A percentile compares a stretch with the other conserved stretches of the same genome.
Conservation (phyloP, 1,284 basidiomycete species). For the Volvariella volvacea region DNA sequence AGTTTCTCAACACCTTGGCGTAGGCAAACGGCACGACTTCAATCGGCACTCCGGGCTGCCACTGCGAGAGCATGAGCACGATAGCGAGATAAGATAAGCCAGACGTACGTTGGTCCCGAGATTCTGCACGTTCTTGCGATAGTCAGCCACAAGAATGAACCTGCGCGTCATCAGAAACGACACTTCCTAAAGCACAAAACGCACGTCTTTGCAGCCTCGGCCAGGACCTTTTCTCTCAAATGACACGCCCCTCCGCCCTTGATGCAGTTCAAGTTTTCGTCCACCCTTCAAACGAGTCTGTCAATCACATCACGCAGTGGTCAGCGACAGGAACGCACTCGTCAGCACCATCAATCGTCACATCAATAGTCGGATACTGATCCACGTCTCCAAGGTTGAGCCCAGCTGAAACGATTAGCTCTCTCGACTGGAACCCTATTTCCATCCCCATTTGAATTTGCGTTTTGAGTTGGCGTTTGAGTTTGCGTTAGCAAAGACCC, state of each 20-base stretch:
- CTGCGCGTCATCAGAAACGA: slow-evolving; percentile 27
- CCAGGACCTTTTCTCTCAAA: slow-evolving; percentile 93
- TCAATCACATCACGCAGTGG: slow-evolving; percentile 4
- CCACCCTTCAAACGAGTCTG: slow-evolving; percentile 53
- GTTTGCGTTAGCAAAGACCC: too few species aligned
- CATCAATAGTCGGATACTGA: slow-evolving; percentile 86
- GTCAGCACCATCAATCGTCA: slow-evolving; percentile 96
- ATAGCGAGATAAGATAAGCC: not conserved
- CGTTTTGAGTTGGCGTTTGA: too few species aligned
- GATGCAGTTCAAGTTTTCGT: slow-evolving; percentile 86
- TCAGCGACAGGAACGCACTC: slow-evolving; percentile 57
- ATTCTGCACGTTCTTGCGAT: slow-evolving; percentile 82
- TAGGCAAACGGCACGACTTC: slow-evolving; percentile 98
- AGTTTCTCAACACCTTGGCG: slow-evolving; percentile 71
- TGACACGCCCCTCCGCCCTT: slow-evolving; percentile 99
- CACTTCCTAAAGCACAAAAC: slow-evolving; percentile 19
- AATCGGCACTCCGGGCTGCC: slow-evolving; percentile 85
- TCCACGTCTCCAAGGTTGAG: slow-evolving; percentile 89
- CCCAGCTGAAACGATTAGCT: slow-evolving; percentile 82
- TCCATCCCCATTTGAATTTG: not conserved
- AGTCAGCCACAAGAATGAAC: slow-evolving; percentile 94
- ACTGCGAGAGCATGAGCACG: slow-evolving; percentile 39
- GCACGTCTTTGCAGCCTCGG: slow-evolving; percentile 87
- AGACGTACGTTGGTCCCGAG: slow-evolving; percentile 77
- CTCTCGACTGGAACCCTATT: slow-evolving; percentile 91